Conservation (phyloP, 2,329 filamentous ascomycete species). For the Drechslerella dactyloides region DNA sequence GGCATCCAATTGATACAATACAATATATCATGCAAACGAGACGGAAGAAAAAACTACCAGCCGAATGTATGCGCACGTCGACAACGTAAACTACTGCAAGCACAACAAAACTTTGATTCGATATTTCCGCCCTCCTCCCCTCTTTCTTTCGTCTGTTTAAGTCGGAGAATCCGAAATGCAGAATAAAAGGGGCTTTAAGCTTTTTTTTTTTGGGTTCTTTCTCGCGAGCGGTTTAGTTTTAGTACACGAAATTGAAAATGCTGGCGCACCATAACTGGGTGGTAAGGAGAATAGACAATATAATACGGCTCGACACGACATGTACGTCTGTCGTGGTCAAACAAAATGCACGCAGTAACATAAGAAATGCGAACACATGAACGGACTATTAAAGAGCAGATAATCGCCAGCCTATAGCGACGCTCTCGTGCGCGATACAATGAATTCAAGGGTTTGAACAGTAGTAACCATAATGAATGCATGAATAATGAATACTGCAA, state of each 20-base stretch:
- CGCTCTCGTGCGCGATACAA: constrained; percentile 34
- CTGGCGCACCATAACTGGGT: constrained; percentile 51
- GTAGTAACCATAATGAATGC: not conserved
- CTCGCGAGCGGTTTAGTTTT: constrained; percentile 17
- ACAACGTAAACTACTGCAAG: constrained; percentile 16
- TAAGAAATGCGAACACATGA: constrained; percentile 9
- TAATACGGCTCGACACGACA: no score
- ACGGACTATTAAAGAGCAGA: constrained; percentile 43
- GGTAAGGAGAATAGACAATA: no score
- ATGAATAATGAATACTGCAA: constrained; percentile 1
- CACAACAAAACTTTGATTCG: not conserved
- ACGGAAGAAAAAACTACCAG: no score
- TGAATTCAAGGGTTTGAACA: not conserved
- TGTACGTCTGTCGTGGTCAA: constrained; percentile 43
- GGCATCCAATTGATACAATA: not conserved
- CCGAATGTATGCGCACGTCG: no score
- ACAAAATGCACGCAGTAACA: constrained; percentile 19
- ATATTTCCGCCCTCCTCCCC: not conserved
- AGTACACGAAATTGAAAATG: constrained; percentile 15
- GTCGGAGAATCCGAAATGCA: no score
- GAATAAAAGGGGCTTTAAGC: no score
- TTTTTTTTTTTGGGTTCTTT: constrained; percentile 24
- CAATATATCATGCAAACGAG: no score
- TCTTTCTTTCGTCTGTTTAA: constrained; percentile 5
- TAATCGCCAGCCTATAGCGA: constrained; percentile 46